Evolutionary conservation across 192 early-diverging fungal genomes (phyloP).

Genomic region (Backusella luteola): DNA sequence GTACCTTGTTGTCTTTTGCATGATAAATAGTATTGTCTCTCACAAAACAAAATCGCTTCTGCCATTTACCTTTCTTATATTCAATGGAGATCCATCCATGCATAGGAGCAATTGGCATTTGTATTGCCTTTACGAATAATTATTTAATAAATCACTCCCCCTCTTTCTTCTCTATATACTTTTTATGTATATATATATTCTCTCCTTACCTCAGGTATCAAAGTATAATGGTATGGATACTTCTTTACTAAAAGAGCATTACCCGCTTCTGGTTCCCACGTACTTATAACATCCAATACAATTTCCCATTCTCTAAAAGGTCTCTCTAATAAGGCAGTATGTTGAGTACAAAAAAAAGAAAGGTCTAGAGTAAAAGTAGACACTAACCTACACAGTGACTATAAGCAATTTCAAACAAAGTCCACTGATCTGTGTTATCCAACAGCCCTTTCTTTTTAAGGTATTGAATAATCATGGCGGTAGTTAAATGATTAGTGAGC

Average conservation of each 20-base stretch:
- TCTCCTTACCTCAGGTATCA: conserved; percentile 53
- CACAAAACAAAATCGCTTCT: conserved; percentile 69
- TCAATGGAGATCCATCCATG: conserved; percentile 66
- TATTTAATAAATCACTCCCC: neutral
- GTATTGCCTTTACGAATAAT: conserved; percentile 15
- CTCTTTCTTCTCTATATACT: conserved; percentile 8
- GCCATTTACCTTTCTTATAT: conserved; percentile 82
- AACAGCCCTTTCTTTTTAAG: conserved; percentile 60
- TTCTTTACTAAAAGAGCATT: conserved; percentile 80
- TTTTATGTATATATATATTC: neutral
- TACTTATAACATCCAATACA: conserved; percentile 73
- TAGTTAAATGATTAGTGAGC: conserved; percentile 69
- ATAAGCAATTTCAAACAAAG: conserved; percentile 87
- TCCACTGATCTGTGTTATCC: conserved; percentile 65
- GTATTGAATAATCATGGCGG: conserved; percentile 71
- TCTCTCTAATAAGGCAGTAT: conserved; percentile 56
- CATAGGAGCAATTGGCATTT: conserved; percentile 36
- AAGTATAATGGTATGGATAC: conserved; percentile 57
- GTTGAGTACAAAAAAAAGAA: neutral
- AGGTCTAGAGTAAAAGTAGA: neutral
- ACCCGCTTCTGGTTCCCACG: conserved; percentile 78
- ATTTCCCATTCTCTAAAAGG: conserved; percentile 90
- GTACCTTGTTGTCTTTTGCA: conserved; percentile 63
- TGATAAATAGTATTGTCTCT: conserved; percentile 66
- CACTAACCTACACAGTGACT: conserved; percentile 69